Evolutionary conservation across 75 land plant genomes (phyloP).

Genomic region (Isoetes taiwanensis): DNA sequence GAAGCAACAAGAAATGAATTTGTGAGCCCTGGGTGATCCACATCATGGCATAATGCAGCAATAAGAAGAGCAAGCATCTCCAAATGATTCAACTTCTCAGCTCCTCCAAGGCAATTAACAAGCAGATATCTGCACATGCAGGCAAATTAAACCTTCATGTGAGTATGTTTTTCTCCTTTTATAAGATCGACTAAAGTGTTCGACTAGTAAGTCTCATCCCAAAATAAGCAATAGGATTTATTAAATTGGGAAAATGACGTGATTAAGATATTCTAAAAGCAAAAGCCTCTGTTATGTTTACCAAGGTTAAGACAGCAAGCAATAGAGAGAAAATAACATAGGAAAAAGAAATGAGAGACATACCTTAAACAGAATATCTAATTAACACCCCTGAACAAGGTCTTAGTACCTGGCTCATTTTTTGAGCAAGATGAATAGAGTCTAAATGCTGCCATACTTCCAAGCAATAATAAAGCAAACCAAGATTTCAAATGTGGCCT

Average conservation of each 20-base stretch:
- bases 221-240: not conserved
- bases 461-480: no score
- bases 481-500: no score
- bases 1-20: constrained; percentile 23
- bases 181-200: not conserved
- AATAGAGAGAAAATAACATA: no score
- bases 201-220: not conserved
- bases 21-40: constrained; percentile 35
- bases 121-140: constrained; percentile 21
- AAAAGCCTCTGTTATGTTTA: no score
- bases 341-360: no score
- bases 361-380: no score
- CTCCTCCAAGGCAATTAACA: constrained; percentile 21
- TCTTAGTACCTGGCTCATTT: no score
- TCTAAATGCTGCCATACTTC: no score
- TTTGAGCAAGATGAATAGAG: no score
- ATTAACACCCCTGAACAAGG: no score
- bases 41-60: constrained; percentile 35
- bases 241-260: not conserved
- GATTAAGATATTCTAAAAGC: no score
- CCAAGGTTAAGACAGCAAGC: no score
- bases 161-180: not conserved
- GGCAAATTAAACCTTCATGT: not conserved
- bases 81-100: constrained; percentile 17
- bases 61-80: constrained; percentile 20